Conservation (phyloP, 345 rosid genomes). For the Eucalyptus grandis region DNA sequence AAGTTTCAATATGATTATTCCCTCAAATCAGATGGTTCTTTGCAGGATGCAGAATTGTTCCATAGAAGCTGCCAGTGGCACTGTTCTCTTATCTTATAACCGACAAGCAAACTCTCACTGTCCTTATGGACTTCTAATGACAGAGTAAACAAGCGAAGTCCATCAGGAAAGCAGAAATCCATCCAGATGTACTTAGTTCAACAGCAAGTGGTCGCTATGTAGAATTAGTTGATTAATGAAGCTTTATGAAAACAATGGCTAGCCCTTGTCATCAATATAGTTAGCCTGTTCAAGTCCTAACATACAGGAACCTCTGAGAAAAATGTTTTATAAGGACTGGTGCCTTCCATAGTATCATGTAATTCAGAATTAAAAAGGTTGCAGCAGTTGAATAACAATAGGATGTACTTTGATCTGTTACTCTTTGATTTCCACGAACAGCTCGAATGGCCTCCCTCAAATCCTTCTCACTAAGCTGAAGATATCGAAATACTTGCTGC, state of each 20-base stretch:
- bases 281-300: neutral
- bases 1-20: neutral
- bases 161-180: neutral
- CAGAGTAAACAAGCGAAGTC: neutral
- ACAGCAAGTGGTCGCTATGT: neutral
- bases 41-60: neutral
- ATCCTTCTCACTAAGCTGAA: conserved; percentile 49
- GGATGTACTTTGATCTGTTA: conserved; percentile 70
- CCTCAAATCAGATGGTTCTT: neutral
- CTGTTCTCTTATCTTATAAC: neutral
- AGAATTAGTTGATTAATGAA: neutral
- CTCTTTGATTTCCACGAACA: conserved; percentile 81
- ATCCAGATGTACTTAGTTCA: neutral
- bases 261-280: neutral
- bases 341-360: neutral
- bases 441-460: conserved; percentile 57
- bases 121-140: neutral
- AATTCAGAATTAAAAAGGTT: neutral
- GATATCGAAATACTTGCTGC: conserved; percentile 36
- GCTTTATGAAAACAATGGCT: neutral
- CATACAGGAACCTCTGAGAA: neutral
- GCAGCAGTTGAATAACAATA: neutral
- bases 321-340: neutral
- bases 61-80: neutral
- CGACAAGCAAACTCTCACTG: neutral